Conservation (phyloP, 2,329 filamentous ascomycete species). For the Penicillium sp. region DNA sequence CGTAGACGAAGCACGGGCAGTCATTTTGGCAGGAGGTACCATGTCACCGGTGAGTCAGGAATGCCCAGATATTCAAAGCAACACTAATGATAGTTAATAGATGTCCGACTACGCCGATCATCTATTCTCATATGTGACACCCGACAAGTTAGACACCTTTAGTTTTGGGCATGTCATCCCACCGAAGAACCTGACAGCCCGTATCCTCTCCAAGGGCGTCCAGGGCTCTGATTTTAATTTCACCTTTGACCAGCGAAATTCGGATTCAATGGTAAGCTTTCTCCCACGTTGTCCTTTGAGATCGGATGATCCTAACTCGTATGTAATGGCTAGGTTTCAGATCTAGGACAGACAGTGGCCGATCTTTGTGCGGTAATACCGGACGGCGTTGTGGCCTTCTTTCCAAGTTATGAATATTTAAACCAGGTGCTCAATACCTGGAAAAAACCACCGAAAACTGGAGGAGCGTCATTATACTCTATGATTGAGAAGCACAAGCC, state of each 20-base stretch:
- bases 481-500: slow-evolving; percentile 31
- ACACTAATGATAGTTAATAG: slow-evolving; percentile 22
- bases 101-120: slow-evolving; percentile 87
- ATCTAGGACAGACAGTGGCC: slow-evolving; percentile 70
- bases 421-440: slow-evolving; percentile 66
- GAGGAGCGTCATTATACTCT: slow-evolving; percentile 26
- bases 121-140: slow-evolving; percentile 70
- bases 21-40: slow-evolving; percentile 89
- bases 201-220: slow-evolving; percentile 57
- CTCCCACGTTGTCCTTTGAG: neutral
- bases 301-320: slow-evolving; percentile 6
- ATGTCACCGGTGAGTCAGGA: slow-evolving; percentile 70
- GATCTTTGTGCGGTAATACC: slow-evolving; percentile 71
- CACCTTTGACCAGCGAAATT: slow-evolving; percentile 72
- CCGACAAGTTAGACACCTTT: slow-evolving; percentile 66
- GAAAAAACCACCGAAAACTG: slow-evolving; percentile 42
- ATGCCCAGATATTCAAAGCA: neutral
- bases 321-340: slow-evolving; percentile 48
- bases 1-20: slow-evolving; percentile 75
- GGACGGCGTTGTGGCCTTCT: slow-evolving; percentile 90
- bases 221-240: slow-evolving; percentile 68
- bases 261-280: slow-evolving; percentile 55
- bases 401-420: slow-evolving; percentile 90
- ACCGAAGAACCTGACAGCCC: slow-evolving; percentile 71
- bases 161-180: slow-evolving; percentile 96